Conservation (phyloP, 2,329 filamentous ascomycete species). For the Hymenoscyphus repandus region DNA sequence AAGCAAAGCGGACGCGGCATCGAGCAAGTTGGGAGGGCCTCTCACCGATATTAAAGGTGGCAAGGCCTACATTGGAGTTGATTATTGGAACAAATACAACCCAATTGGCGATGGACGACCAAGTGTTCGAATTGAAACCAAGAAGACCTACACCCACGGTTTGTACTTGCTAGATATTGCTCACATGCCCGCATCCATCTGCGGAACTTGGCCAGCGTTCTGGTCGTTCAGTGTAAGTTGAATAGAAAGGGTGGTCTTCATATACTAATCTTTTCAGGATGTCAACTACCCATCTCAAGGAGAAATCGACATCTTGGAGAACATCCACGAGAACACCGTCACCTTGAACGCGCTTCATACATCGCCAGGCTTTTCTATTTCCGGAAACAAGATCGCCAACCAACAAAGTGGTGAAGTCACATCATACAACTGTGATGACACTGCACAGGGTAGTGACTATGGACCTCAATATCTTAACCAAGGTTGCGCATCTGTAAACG, state of each 20-base stretch:
- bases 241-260: not conserved
- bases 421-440: constrained; percentile 22
- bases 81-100: constrained; percentile 42
- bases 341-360: constrained; percentile 63
- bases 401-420: constrained; percentile 34
- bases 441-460: constrained; percentile 26
- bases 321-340: constrained; percentile 53
- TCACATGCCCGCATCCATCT: constrained; percentile 67
- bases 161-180: constrained; percentile 65
- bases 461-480: constrained; percentile 34
- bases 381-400: constrained; percentile 29
- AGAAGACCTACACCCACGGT: constrained; percentile 55
- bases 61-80: constrained; percentile 63
- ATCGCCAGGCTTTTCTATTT: constrained; percentile 37
- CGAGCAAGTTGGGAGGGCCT: constrained; percentile 11
- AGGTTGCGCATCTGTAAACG: constrained; percentile 28
- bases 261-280: constrained; percentile 1
- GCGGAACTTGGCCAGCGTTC: constrained; percentile 67
- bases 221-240: too few relatives aligned
- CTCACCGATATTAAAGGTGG: constrained; percentile 21
- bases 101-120: constrained; percentile 37
- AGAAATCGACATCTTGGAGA: constrained; percentile 63
- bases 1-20: constrained; percentile 43
- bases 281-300: constrained; percentile 55
- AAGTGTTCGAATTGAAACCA: constrained; percentile 63